phyloP scores from a whole-genome alignment of 23 red algal species.

The Gracilaria vermiculophylla region DNA sequence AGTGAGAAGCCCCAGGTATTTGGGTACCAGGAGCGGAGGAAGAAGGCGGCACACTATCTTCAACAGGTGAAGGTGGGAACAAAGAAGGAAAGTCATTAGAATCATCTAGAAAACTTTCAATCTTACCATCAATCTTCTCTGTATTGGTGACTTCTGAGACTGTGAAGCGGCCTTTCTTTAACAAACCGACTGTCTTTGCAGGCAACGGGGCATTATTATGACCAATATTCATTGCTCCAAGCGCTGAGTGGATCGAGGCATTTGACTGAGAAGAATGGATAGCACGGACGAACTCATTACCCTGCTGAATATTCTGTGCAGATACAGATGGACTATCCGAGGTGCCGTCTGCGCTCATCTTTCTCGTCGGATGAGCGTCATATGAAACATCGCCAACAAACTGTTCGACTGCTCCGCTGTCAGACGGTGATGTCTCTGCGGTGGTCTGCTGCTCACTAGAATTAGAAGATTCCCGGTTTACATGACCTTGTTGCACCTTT shows the following conservation, averaged over 20 bases:
- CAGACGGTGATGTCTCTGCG: neutral
- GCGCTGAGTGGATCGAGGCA: neutral
- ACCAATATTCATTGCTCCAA: neutral
- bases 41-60: neutral
- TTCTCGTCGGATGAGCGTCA: neutral
- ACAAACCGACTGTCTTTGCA: slow-evolving; percentile 48
- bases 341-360: neutral
- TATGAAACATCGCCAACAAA: neutral
- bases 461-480: neutral
- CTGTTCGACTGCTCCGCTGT: neutral
- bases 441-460: neutral
- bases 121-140: slow-evolving; percentile 61
- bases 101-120: slow-evolving; percentile 55
- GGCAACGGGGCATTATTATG: neutral
- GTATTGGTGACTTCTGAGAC: slow-evolving; percentile 47
- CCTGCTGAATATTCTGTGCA: neutral
- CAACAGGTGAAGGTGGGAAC: neutral
- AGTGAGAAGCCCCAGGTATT: neutral
- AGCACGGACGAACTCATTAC: neutral
- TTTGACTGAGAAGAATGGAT: neutral
- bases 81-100: slow-evolving; percentile 21
- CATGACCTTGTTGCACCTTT: neutral
- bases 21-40: neutral
- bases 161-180: slow-evolving; percentile 61
- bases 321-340: neutral